These are phyloP conservation scores for Quercus glauca DNA, from an alignment of 306 rosid genomes.

Conservation along the genomic window DNA sequence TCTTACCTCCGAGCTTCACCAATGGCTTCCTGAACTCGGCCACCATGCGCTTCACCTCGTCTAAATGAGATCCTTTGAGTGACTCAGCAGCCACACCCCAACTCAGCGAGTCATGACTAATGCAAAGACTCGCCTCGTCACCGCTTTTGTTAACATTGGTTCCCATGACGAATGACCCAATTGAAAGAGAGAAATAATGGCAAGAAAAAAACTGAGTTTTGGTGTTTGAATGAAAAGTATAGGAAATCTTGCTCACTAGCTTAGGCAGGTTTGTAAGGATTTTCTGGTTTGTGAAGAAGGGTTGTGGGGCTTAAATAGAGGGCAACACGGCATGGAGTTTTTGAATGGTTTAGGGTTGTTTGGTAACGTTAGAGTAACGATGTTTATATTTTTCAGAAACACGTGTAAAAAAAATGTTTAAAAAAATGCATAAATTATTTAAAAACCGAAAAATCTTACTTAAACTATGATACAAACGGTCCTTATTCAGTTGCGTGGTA, in stretches of 20 bases:
- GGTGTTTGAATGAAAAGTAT: too few species aligned
- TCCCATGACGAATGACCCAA: constrained; percentile 33
- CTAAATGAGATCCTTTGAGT: constrained; percentile 65
- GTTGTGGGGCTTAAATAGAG: constrained; percentile 28
- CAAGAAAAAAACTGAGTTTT: too few species aligned
- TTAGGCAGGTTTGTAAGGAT: background rate
- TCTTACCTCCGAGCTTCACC: constrained; percentile 65
- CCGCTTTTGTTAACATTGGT: background rate
- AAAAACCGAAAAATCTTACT: too few species aligned
- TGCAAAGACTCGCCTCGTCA: constrained; percentile 23
- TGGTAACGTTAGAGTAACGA: too few species aligned
- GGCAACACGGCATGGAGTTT: background rate
- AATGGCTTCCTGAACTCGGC: constrained; percentile 59
- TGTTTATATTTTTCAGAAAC: too few species aligned
- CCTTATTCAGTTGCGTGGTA: background rate
- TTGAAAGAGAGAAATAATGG: background rate
- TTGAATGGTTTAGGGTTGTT: too few species aligned
- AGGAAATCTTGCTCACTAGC: too few species aligned
- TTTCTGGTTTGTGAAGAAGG: constrained; percentile 25
- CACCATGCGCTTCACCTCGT: constrained; percentile 94
- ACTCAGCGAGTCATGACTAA: constrained; percentile 51
- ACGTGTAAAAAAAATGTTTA: too few species aligned
- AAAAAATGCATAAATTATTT: too few species aligned
- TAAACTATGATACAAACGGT: too few species aligned
- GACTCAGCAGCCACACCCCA: constrained; percentile 70